Percentiles rank a stretch among this genome's conserved stretches.
Conservation (phyloP, 345 rosid genomes). For the Laguncularia racemosa region DNA sequence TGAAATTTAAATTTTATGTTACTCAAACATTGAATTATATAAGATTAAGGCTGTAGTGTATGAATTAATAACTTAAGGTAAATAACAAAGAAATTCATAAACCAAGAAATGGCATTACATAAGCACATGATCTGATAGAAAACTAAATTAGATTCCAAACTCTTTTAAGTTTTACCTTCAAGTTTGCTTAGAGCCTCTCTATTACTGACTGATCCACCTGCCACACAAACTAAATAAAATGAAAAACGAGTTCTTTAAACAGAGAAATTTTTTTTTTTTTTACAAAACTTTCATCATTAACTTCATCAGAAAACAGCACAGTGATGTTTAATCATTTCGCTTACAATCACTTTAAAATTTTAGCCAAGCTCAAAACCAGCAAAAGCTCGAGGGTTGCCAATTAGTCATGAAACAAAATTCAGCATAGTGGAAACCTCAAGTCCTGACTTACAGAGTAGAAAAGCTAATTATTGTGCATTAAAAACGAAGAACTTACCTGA, state of each 20-base stretch:
- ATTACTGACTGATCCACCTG: conserved; percentile 31
- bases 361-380: no score
- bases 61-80: not conserved
- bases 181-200: conserved; percentile 33
- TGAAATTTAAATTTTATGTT: no score
- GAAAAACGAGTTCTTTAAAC: conserved; percentile 1
- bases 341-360: no score
- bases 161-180: conserved; percentile 37
- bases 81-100: not conserved
- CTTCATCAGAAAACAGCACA: no score
- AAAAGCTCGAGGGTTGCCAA: no score
- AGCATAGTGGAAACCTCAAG: not conserved
- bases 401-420: no score
- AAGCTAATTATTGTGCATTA: conserved; percentile 1
- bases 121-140: not conserved
- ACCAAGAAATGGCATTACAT: not conserved
- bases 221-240: conserved; percentile 7
- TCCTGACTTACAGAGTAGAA: not conserved
- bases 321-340: no score
- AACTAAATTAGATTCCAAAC: not conserved
- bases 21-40: not conserved
- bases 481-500: conserved; percentile 41
- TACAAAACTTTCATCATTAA: not conserved
- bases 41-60: not conserved
- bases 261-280: not conserved